phyloP scores from a whole-genome alignment of 495 filamentous ascomycete species.

The Talaromyces wortmannii region DNA sequence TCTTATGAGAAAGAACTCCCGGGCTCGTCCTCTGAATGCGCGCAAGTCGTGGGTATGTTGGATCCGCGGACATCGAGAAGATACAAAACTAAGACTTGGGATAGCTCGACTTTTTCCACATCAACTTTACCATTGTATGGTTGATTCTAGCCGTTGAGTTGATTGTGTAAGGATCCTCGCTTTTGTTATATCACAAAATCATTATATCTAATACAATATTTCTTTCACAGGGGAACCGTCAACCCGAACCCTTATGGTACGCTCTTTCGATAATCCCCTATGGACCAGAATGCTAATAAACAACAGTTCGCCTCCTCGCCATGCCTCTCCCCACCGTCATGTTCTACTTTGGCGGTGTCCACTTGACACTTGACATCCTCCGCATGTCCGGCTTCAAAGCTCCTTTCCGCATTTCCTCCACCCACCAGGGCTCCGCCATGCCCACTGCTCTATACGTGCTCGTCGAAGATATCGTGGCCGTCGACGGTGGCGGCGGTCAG shows the following conservation, averaged over 20 bases:
- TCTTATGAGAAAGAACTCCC: conserved; percentile 38
- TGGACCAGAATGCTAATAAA: conserved; percentile 13
- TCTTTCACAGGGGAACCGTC: conserved; percentile 27
- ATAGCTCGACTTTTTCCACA: conserved; percentile 57
- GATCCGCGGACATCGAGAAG: background rate
- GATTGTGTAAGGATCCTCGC: conserved; percentile 34
- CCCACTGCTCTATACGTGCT: conserved; percentile 67
- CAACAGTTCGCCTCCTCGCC: conserved; percentile 49
- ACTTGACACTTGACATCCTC: conserved; percentile 43
- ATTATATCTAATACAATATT: background rate
- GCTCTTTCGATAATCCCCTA: conserved; percentile 8
- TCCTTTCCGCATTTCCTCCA: conserved; percentile 66
- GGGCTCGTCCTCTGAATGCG: conserved; percentile 47
- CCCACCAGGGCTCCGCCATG: conserved; percentile 58
- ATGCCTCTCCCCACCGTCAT: conserved; percentile 54
- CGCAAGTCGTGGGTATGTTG: conserved; percentile 37
- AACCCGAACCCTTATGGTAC: conserved; percentile 29
- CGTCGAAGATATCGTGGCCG: conserved; percentile 75
- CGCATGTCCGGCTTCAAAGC: conserved; percentile 38
- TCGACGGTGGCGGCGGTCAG: conserved; percentile 67
- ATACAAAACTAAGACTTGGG: background rate
- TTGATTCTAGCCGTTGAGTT: conserved; percentile 43
- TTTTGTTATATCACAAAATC: background rate
- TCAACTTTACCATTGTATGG: conserved; percentile 52
- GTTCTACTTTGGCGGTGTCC: conserved; percentile 51